Base-by-base conservation (phyloP, 2,329 filamentous ascomycete genomes). In the Aspergillus pseudotamarii region DNA sequence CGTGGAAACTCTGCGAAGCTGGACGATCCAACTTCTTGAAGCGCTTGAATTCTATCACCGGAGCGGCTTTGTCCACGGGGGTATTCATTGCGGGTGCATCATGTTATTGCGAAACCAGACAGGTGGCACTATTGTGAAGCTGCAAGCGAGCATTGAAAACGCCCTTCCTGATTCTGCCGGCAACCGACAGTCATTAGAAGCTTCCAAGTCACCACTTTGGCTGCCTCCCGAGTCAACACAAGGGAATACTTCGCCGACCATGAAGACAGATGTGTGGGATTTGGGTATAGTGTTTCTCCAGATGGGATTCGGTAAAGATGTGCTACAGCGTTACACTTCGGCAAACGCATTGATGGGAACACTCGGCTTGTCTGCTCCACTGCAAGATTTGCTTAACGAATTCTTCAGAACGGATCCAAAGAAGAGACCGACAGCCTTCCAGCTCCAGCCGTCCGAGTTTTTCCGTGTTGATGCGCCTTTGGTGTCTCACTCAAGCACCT, bases 261-360 rank as follows among this genome's bases (percentile, higher is more conserved):
- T 79, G 71, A 97, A 97, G 76, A 92, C 93, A 0, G 95, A 98
- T 75, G 87, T 98, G 10, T 99, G 95, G 95, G 92, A 97, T 68
- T 88, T 99, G 71, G 95, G 95, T 5, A 88, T 97, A 34, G 86
- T 97, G 6, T 91, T 97, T 70, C 78, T 97, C 45, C 94, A 99
- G 75, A 97, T 98, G 93, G 86, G 95, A 4, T 94, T 97, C 75
- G 95, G 95, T 2, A 83, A 93, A 38, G 88, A 93, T 68, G 86
- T 93, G 8, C 83, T 91, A 21, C 85, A 90, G 63, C 91, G 89
- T 63, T 94, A 95, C 76, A 89, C 89, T 19, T 96, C 93, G 0
- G 94, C 94, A 1, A 87, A 86, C 61, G 87, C 88, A 48, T 79
- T 97, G 58, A 89, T 92, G 74, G 88, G 90, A 14, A 88, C 88